A percentile compares a stretch with the other conserved stretches of the same genome.
phyloP scores from a whole-genome alignment of 2,329 filamentous ascomycete genomes.

The Penicillium olsonii region DNA sequence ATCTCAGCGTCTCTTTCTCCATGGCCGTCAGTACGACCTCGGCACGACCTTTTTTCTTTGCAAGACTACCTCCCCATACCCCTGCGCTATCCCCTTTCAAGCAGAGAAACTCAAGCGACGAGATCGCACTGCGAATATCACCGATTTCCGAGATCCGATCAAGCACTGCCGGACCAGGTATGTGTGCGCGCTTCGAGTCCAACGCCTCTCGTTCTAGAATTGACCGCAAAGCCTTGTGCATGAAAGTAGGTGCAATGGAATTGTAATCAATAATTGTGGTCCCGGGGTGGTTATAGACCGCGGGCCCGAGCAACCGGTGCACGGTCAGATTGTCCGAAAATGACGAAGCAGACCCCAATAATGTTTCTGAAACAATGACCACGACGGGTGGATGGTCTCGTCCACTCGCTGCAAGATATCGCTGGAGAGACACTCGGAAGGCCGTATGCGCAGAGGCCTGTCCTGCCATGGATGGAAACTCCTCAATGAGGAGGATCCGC shows the following conservation, averaged over 20 bases:
- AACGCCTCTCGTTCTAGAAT: slow-evolving; percentile 83
- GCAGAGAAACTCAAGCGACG: slow-evolving; percentile 89
- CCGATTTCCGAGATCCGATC: slow-evolving; percentile 81
- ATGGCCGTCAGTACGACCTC: slow-evolving; percentile 63
- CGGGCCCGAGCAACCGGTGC: slow-evolving; percentile 82
- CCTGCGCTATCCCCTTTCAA: slow-evolving; percentile 74
- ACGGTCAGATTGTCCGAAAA: slow-evolving; percentile 90
- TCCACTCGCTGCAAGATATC: slow-evolving; percentile 58
- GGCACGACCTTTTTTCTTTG: slow-evolving; percentile 65
- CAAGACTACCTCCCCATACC: slow-evolving; percentile 74
- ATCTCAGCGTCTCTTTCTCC: slow-evolving; percentile 75
- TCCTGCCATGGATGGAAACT: slow-evolving; percentile 76
- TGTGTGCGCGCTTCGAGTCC: slow-evolving; percentile 71
- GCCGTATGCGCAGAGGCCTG: slow-evolving; percentile 63
- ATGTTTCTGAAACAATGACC: slow-evolving; percentile 87
- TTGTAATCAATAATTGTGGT: slow-evolving; percentile 89
- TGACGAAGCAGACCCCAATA: slow-evolving; percentile 80
- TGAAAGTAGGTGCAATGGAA: slow-evolving; percentile 79
- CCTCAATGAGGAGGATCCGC: slow-evolving; percentile 72
- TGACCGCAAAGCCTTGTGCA: slow-evolving; percentile 79
- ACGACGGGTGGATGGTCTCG: slow-evolving; percentile 70
- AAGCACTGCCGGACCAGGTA: slow-evolving; percentile 76
- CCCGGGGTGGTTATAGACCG: slow-evolving; percentile 78
- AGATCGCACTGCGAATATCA: slow-evolving; percentile 89
- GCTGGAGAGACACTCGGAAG: slow-evolving; percentile 74